Conservation (phyloP, 2,329 filamentous ascomycete species). For the Epichloe coenophiala region DNA sequence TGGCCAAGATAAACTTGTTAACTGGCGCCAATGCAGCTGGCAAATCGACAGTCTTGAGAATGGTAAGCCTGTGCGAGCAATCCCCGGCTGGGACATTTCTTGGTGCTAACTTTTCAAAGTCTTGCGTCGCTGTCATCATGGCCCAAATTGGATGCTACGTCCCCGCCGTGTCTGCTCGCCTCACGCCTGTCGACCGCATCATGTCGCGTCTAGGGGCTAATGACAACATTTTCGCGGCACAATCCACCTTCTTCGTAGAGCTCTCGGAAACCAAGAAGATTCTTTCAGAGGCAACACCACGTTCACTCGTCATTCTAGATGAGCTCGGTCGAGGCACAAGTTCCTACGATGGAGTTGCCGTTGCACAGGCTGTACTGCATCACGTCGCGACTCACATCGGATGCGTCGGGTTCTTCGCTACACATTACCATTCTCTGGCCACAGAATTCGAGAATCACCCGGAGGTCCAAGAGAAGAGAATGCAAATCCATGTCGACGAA, state of each 20-base stretch:
- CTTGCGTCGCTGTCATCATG: slow-evolving; percentile 92
- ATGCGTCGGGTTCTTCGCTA: slow-evolving; percentile 92
- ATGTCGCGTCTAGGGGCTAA: slow-evolving; percentile 97
- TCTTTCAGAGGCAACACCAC: slow-evolving; percentile 79
- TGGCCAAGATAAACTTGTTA: slow-evolving; percentile 74
- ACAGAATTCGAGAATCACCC: slow-evolving; percentile 83
- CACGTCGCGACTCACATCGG: slow-evolving; percentile 89
- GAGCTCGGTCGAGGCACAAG: slow-evolving; percentile 90
- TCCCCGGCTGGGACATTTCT: not conserved
- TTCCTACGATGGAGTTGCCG: slow-evolving; percentile 91
- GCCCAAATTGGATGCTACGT: slow-evolving; percentile 92
- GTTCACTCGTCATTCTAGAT: slow-evolving; percentile 90
- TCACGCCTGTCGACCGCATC: slow-evolving; percentile 91
- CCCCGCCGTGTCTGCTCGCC: slow-evolving; percentile 64
- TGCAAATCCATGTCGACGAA: slow-evolving; percentile 91
- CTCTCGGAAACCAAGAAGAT: slow-evolving; percentile 98
- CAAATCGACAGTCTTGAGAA: slow-evolving; percentile 90
- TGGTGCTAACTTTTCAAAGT: slow-evolving; percentile 32
- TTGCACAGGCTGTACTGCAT: slow-evolving; percentile 93
- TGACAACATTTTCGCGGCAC: slow-evolving; percentile 96
- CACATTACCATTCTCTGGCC: slow-evolving; percentile 89
- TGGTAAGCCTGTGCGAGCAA: slow-evolving; percentile 43
- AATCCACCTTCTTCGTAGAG: slow-evolving; percentile 97
- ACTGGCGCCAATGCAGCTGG: slow-evolving; percentile 95
- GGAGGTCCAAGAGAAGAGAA: slow-evolving; percentile 72